Percentiles rank a stretch among this genome's conserved stretches.
Evolutionary conservation across 345 rosid genomes (phyloP).

Genomic region (Euphorbia pulcherrima): DNA sequence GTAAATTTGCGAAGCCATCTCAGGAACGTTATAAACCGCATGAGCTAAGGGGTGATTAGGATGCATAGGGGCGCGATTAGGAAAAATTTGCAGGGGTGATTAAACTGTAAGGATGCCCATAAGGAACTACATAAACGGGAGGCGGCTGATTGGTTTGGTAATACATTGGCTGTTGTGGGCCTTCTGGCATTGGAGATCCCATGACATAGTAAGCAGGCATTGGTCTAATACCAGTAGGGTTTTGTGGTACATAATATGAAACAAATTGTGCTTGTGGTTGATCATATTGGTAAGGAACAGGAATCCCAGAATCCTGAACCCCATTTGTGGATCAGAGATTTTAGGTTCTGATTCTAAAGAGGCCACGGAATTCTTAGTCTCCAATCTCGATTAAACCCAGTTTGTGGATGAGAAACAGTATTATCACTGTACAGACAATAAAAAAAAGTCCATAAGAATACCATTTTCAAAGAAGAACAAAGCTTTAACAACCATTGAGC

Average conservation of each 20-base stretch:
- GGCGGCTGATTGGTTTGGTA: constrained; percentile 46
- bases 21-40: constrained; percentile 33
- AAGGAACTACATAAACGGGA: constrained; percentile 44
- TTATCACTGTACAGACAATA: constrained; percentile 34
- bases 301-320: constrained; percentile 41
- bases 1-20: constrained; percentile 38
- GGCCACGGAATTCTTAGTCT: constrained; percentile 27
- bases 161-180: constrained; percentile 37
- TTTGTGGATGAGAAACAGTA: constrained; percentile 18
- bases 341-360: constrained; percentile 27
- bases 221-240: constrained; percentile 33
- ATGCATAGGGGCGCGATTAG: constrained; percentile 30
- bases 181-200: constrained; percentile 32
- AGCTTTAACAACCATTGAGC: neutral
- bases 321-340: constrained; percentile 26
- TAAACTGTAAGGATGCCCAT: constrained; percentile 33
- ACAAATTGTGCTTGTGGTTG: constrained; percentile 39
- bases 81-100: constrained; percentile 18
- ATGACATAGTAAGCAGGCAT: constrained; percentile 34
- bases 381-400: constrained; percentile 34
- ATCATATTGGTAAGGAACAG: constrained; percentile 34
- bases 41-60: constrained; percentile 31
- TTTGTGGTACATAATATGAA: constrained; percentile 37
- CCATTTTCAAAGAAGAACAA: neutral
- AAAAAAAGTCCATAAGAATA: constrained; percentile 6